Percentiles rank a stretch among this genome's conserved stretches.
phyloP scores from a whole-genome alignment of 345 rosid genomes.

The Acer negundo region DNA sequence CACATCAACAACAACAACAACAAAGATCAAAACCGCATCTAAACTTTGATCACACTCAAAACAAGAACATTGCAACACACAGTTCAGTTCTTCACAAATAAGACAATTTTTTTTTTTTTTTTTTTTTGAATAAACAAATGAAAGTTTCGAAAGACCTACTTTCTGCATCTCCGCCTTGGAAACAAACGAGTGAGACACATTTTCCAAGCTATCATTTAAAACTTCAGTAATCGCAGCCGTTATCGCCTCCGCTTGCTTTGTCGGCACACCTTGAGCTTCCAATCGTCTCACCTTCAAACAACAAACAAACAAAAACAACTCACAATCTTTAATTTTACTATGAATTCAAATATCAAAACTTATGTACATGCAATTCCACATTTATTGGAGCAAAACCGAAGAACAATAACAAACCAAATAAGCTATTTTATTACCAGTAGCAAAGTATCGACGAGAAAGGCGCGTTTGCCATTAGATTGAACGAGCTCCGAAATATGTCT shows the following conservation, averaged over 20 bases:
- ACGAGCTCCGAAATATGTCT: constrained; percentile 64
- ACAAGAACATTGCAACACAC: background rate
- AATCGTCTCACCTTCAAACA: constrained; percentile 70
- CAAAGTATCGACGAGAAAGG: constrained; percentile 92
- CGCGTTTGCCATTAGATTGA: constrained; percentile 66
- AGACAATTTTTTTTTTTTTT: too few species aligned
- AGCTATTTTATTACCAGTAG: constrained; percentile 55
- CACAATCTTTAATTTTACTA: too few species aligned
- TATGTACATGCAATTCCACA: background rate
- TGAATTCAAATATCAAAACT: background rate
- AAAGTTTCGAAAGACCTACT: constrained; percentile 31
- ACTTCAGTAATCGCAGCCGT: constrained; percentile 86
- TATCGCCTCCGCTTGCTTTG: constrained; percentile 93
- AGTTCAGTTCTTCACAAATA: background rate
- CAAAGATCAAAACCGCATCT: background rate
- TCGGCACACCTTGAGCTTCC: constrained; percentile 87
- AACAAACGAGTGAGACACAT: constrained; percentile 77
- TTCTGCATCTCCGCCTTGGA: constrained; percentile 89
- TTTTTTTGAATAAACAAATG: background rate
- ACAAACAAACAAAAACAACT: background rate
- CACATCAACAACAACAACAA: constrained; percentile 11
- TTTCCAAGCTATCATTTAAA: constrained; percentile 88
- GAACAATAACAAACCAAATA: background rate
- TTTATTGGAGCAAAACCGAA: background rate
- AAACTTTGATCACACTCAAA: background rate